Base-by-base conservation (phyloP, 371 early-diverging fungal species). In the Saksenaea oblongispora region DNA sequence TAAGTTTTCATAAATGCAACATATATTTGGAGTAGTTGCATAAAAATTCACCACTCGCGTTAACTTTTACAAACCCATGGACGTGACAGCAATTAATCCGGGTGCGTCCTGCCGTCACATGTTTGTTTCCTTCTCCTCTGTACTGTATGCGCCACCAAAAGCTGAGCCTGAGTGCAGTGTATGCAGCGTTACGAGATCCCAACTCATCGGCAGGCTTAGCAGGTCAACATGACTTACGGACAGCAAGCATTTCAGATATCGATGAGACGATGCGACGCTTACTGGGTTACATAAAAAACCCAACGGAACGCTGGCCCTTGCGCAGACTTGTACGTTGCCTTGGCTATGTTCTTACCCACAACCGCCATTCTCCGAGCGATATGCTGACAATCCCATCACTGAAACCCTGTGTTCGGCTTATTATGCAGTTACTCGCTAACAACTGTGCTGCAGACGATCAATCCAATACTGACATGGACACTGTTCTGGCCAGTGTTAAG, bases 281-380 rank as follows among this genome's bases (percentile, higher is more conserved):
- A 27, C 37, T 66, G 1, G 28, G 27, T 26, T 37, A 60, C 34
- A 28, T 53, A 1, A 60, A 57, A 1, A 26, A 51, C 11, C 56
- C 61, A 15, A 66, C 56, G 8, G 51, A 66, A 17, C 61, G 34
- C 14, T 66, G 66, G 66, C 61, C 61, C 14, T 13, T 41, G 26
- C 61, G 58, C 8, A 55, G 66, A 27, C 26, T 66, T 14, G 34
- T 66, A 13, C 61, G 66, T 18, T 66, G 66, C 26, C n/a, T 66
- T 4, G 61, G 61, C 36, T 61, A 60, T n/a, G 56, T 66, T 18
- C 7, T 61, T 10, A 44, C 31, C 15, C 51, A 47, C 11, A n/a
- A 60, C 14, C 26, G 34, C 17, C 59, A n/a, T 9, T 35, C 60
- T 14, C 15, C 22, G 15, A 41, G 28, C 14, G 15, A 13, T 5